A percentile compares a stretch with the other conserved stretches of the same genome.
phyloP scores from a whole-genome alignment of 163 green algal species.

The Scenedesmus sp. region DNA sequence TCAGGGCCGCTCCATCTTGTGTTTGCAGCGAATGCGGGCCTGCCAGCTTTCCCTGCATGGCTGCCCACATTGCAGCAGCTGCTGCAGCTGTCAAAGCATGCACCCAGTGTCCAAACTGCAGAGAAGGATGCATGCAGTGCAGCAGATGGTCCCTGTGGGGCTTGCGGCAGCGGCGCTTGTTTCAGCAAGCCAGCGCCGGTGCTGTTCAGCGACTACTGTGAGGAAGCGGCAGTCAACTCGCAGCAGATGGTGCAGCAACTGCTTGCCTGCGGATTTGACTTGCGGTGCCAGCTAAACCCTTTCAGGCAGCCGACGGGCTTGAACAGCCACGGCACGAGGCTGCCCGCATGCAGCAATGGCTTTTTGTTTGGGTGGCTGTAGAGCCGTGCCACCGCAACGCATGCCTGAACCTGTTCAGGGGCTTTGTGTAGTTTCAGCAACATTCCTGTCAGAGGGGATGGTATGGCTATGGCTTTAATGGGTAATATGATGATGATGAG shows the following conservation, averaged over 20 bases:
- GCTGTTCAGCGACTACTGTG: constrained; percentile 69
- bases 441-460: no score
- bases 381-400: neutral
- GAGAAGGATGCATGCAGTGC: neutral
- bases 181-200: neutral
- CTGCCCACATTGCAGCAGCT: constrained; percentile 64
- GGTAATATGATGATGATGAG: neutral
- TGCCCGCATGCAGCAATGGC: constrained; percentile 65
- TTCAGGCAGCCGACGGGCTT: constrained; percentile 61
- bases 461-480: neutral
- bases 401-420: no score
- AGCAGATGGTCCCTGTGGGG: neutral
- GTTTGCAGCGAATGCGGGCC: constrained; percentile 66
- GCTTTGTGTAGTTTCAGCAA: no score
- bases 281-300: constrained; percentile 57
- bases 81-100: constrained; percentile 21
- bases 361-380: constrained; percentile 62
- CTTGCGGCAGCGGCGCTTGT: neutral
- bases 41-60: constrained; percentile 74
- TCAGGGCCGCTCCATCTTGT: constrained; percentile 36
- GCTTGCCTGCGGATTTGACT: neutral
- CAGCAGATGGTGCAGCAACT: constrained; percentile 41
- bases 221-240: constrained; percentile 60
- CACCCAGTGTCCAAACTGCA: neutral
- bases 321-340: constrained; percentile 56